phyloP scores from a whole-genome alignment of 2,329 filamentous ascomycete genomes.

The Cercospora sp. region DNA sequence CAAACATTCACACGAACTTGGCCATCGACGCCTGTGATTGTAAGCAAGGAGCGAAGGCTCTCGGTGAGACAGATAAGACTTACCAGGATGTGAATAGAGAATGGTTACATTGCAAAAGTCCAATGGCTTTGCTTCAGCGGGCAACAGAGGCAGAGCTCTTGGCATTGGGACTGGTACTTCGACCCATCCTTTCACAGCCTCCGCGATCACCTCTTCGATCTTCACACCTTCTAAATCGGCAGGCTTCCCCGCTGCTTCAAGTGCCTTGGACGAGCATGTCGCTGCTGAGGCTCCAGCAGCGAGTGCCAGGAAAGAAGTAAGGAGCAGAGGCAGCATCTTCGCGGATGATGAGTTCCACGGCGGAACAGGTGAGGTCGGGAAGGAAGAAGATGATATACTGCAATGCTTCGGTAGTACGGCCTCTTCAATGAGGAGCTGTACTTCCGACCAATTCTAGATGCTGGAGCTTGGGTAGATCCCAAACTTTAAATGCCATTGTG shows the following conservation, averaged over 20 bases:
- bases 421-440: neutral
- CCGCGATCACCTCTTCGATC: conserved; percentile 5
- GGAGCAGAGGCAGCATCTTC: neutral
- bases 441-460: neutral
- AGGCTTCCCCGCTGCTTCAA: neutral
- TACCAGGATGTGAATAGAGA: conserved; percentile 41
- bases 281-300: conserved; percentile 1
- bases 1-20: conserved; percentile 35
- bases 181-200: conserved; percentile 19
- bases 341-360: neutral
- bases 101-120: conserved; percentile 42
- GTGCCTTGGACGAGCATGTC: conserved; percentile 7
- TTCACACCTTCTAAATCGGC: neutral
- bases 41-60: neutral
- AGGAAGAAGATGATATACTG: neutral
- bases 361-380: neutral
- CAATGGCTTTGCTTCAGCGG: conserved; percentile 14
- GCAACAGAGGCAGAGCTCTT: conserved; percentile 15
- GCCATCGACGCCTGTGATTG: conserved; percentile 32
- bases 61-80: neutral
- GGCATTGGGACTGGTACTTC: conserved; percentile 18
- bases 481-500: conserved; percentile 1
- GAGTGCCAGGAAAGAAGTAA: neutral
- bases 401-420: neutral
- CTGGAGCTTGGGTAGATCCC: neutral